phyloP scores from a whole-genome alignment of 441 rosid species.

The Brassica balearica region DNA sequence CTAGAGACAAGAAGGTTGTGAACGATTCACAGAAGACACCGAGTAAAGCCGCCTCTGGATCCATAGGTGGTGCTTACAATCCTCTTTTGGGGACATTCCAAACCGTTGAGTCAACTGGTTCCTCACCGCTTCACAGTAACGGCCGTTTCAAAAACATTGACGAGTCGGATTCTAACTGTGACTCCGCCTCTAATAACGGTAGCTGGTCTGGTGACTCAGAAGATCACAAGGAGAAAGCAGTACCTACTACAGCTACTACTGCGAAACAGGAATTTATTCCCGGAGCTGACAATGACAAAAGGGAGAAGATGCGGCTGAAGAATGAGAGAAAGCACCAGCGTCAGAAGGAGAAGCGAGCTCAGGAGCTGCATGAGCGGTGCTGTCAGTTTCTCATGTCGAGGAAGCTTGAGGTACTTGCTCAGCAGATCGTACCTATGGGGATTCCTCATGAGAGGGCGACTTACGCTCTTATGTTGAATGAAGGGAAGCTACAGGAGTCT shows the following conservation, averaged over 20 bases:
- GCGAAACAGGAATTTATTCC: slow-evolving; percentile 58
- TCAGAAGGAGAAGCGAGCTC: slow-evolving; percentile 87
- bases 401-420: slow-evolving; percentile 75
- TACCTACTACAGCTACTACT: slow-evolving; percentile 42
- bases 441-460: slow-evolving; percentile 79
- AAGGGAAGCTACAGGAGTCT: slow-evolving; percentile 83
- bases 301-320: slow-evolving; percentile 83
- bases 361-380: slow-evolving; percentile 85
- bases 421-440: slow-evolving; percentile 84
- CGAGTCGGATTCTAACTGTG: slow-evolving; percentile 79
- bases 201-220: slow-evolving; percentile 95
- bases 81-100: slow-evolving; percentile 50
- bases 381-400: slow-evolving; percentile 76
- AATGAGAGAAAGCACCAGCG: slow-evolving; percentile 94
- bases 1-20: slow-evolving; percentile 66
- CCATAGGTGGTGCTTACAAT: slow-evolving; percentile 72
- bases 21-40: slow-evolving; percentile 65
- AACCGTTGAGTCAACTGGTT: slow-evolving; percentile 49
- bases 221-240: slow-evolving; percentile 74
- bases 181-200: slow-evolving; percentile 81
- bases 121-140: slow-evolving; percentile 54
- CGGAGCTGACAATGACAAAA: slow-evolving; percentile 74
- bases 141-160: slow-evolving; percentile 72
- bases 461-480: slow-evolving; percentile 81
- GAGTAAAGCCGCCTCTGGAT: slow-evolving; percentile 52